Conservation (phyloP, 345 rosid genomes). For the Balakata baccata region DNA sequence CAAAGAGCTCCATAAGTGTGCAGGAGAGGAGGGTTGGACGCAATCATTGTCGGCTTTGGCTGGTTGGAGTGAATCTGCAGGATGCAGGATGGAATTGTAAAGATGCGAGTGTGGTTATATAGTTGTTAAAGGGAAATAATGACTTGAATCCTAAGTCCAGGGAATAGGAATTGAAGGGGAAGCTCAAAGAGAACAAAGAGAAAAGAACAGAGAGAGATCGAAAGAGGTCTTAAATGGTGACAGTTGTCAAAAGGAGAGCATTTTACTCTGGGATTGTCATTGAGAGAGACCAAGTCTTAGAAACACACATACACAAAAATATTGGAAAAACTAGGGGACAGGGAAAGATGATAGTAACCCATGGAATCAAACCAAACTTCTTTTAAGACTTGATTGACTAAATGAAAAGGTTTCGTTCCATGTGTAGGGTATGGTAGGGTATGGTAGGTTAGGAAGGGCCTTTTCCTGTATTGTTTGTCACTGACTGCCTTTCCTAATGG, state of each 20-base stretch:
- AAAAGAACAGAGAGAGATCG: conserved; percentile 15
- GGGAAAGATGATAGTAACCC: no score
- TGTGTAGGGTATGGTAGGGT: no score
- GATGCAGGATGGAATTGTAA: not conserved
- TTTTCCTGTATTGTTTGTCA: no score
- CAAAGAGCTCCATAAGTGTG: conserved; percentile 28
- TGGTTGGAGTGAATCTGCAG: no score
- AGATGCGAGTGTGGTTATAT: not conserved
- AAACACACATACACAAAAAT: no score
- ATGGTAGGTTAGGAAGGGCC: no score
- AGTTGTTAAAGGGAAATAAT: not conserved
- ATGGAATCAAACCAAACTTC: no score
- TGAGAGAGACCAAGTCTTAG: conserved; percentile 19
- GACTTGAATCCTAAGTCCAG: conserved; percentile 3
- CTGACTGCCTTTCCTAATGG: no score
- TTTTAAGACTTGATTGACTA: no score
- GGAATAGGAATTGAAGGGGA: not conserved
- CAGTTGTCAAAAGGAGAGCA: conserved; percentile 42
- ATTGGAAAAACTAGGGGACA: no score
- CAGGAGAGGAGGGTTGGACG: conserved; percentile 42
- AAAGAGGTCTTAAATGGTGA: conserved; percentile 26
- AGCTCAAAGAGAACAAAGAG: conserved; percentile 22
- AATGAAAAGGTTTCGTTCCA: no score
- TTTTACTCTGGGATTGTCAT: conserved; percentile 22
- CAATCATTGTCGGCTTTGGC: conserved; percentile 9